Evolutionary conservation across 2,329 filamentous ascomycete genomes (phyloP), one percentile per base, ranked within the genome.

Genomic region (Fusarium bactridioides): DNA sequence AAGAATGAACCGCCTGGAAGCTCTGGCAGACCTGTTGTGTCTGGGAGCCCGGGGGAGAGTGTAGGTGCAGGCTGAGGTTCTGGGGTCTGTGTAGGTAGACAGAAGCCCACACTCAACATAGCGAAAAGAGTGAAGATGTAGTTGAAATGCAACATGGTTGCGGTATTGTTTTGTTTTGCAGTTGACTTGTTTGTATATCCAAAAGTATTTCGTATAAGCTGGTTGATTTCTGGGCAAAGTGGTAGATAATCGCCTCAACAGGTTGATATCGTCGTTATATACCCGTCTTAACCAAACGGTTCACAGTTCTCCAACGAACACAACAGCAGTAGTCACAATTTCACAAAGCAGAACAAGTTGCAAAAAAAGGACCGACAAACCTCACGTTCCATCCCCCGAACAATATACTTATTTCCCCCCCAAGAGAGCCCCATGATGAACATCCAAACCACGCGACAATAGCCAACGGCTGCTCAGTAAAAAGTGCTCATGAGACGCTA

Each of bases 401-500:
- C 70, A 73, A 72, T 67, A 67, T 73, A 70, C 27, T 37, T 54
- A 37, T 53, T 45, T 5, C 15, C 40, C 25, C 31, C 55, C 19
- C 5, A 43, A 12, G 29, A 55, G 18, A 19, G 25, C 45, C 59
- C 43, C 38, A 64, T 72, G 69, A 58, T 47, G 64, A 71, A 48
- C 33, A 45, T 54, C 27, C 19, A 43, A 43, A 43, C 61, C 70
- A 73, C 66, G 62, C 57, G 67, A 61, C 57, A 63, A 44, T 5
- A 67, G 38, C 69, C 69, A 72, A 72, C 69, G 51, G 51, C 21
- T 66, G 15, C n/a, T 37, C 41, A 31, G 27, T 54, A 33, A 19
- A 43, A 27, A 35, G 25, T 31, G 69, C 56, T 70, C 69, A 70
- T 73, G 70, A 73, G 66, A 72, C 69, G 45, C 51, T 69, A 61